Conservation (phyloP, 1,139 yeast species). For the Debaryomycetaceae sp. region DNA sequence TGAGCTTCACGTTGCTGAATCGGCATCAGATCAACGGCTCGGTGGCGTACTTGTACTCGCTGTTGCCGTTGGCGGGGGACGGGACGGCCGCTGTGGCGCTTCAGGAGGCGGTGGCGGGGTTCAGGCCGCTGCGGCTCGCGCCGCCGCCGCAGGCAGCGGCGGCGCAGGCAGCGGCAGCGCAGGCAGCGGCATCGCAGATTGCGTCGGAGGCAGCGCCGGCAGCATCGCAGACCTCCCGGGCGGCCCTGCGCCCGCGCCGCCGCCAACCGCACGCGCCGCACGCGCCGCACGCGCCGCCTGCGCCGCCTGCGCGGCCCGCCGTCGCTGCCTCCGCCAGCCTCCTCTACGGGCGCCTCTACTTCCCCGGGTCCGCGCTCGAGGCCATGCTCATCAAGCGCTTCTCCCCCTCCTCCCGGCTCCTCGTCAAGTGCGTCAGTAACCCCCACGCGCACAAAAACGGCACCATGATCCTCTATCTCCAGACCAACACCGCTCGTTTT, state of each 20-base stretch:
- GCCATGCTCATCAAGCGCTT: conserved; percentile 78
- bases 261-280: too few relatives aligned
- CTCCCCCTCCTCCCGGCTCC: conserved; percentile 55
- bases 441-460: conserved; percentile 54
- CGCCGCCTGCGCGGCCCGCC: too few relatives aligned
- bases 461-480: conserved; percentile 67
- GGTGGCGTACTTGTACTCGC: conserved; percentile 73
- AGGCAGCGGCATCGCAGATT: conserved; percentile 10
- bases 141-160: too few relatives aligned
- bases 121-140: conserved; percentile 54
- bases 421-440: conserved; percentile 72
- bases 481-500: conserved; percentile 59
- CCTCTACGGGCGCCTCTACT: conserved; percentile 77
- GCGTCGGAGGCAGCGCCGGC: not conserved
- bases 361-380: conserved; percentile 84
- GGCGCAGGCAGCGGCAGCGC: conserved; percentile 5
- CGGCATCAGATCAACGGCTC: conserved; percentile 74
- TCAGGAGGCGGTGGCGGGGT: conserved; percentile 78
- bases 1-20: conserved; percentile 70
- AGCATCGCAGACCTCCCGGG: conserved; percentile 9
- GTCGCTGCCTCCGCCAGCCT: conserved; percentile 20
- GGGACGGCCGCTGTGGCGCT: conserved; percentile 56
- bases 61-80: conserved; percentile 50
- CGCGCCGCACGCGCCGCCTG: too few relatives aligned
- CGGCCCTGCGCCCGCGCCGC: conserved; percentile 3